Base-by-base conservation (phyloP, 805 yeast species). In the Blastobotrys mokoenaii region DNA sequence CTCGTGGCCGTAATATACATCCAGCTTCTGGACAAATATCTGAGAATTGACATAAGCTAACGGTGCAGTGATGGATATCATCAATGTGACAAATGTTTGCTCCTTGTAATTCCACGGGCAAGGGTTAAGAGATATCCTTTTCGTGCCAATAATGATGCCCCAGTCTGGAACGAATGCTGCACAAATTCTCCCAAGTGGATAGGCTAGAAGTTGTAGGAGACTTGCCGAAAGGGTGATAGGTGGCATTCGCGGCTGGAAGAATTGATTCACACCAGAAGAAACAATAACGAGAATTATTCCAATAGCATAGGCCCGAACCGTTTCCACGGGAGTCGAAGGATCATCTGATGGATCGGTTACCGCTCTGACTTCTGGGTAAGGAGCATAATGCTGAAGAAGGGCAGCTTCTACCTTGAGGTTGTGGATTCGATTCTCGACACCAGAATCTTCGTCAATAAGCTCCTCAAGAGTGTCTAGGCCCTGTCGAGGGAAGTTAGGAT, bases 281-380 rank as follows among this genome's bases (percentile, higher is more conserved):
- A 58, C 42, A 2, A 45, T 43, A 6, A 50, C 57, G 55, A 55
- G 55, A 36, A 67, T 42, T 27, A 66, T 51, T 1, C 67, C 70
- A 11, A 69, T 47, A 20, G 61, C 47, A 49, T 68, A 68, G 11
- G 69, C 58, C 53, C 73, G 60, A 40, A 67, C 71, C 44, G 79
- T 73, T 64, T 75, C 78, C 50, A 71, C 70, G 1, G 70, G 70
- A 18, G 66, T 47, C 18, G 51, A 41, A 1, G 72, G 70, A 46
- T 74, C 77, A 52, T 75, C 80, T 38, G 51, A 62, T 2, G 76
- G 70, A 35, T 71, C 74, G 5, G 73, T 69, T 17, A 80, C 73
- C 22, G 84, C 74, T 59, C 86, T 70, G 16, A 80, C 84, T 60
- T 80, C 85, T 1, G 82, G 77, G 57, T 79, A 80, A 8, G 84